Evolutionary conservation across 108 stramenopile species (phyloP), one percentile per base, ranked within the genome.

Genomic region (Fragilariopsis cylindrus): DNA sequence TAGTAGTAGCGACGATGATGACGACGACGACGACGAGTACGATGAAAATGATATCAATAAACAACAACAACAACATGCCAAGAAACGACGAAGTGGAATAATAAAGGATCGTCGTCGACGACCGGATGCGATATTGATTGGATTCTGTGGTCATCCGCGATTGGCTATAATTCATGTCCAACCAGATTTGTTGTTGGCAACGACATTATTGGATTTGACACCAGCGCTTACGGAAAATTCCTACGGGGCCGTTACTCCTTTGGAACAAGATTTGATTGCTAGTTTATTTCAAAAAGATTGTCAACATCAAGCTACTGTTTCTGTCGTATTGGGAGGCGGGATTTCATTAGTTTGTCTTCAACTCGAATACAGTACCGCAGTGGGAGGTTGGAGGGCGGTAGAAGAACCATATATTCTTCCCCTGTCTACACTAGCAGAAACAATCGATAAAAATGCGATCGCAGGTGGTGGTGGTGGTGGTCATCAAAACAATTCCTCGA

Each of bases 361-460:
- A 57, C 64, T 84, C 18, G 16, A 21, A 6, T 62, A 74, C 49
- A 19, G 70, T 30, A 15, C 67, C 7, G 11, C 66, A 4, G 73
- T 50, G 21, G 74, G 68, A 9, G 86, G 87, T 65, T 93, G 92
- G 92, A 82, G 82, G 60, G 57, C 72, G 3, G 72, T 78, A 41
- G 84, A 79, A 8, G 89, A 94, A 60, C 93, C 93, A 1, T 92
- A 89, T 74, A 57, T 92, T 4, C 60, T 94, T n/a, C 89, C 92
- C 12, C 76, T 94, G n/a, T 60, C 73, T 7, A 76, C 68, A 1
- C 69, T 94, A 15, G 66, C 84, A 7, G 54, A 48, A 39, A 65
- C 60, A 48, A 46, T 72, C 48, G 54, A 56, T 39, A 56, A 57
- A 4, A 30, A 39, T 8, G 62, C 40, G 6, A 73, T 11, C 12